Base-by-base conservation (phyloP, 148 eudicot species). In the Camellia granthamiana region DNA sequence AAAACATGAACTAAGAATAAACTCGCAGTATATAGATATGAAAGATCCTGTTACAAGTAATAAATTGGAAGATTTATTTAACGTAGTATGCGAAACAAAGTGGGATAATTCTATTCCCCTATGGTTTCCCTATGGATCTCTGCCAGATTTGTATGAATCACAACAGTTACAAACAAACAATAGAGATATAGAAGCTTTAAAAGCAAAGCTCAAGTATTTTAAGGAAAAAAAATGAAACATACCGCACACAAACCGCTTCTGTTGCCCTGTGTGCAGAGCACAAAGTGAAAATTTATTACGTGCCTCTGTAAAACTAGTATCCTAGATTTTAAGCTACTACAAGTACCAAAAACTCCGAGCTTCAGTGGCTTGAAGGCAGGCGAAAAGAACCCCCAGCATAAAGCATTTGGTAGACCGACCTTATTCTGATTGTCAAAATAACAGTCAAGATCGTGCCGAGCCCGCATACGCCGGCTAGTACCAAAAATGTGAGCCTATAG, bases 341-440 rank as follows among this genome's bases (percentile, higher is more conserved):
- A n/a, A 0, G 16, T 56, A 16, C 18, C 8, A 10, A 30, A 51
- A 16, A 15, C 23, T 30, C 80, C 38, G 4, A 51, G 9, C 60
- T 66, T 90, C 84, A 93, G 62, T 85, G 89, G 79, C 58, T 72
- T 46, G 90, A 79, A 77, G 92, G 88, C 75, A 88, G 47, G 52
- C 93, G 92, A 59, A 91, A 90, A 23, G 97, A 93, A 56, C 97
- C 97, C 56, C 89, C 99, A 69, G 92, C 88, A 84, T 96, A 96
- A 14, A 96, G 92, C 95, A 94, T 91, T 74, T 90, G 94, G 79
- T 94, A 97, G 78, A 97, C 98, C 0, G 97, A 93, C 76, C 85
- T 86, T 52, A 97, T 92, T 72, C 99, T 81, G 75, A 92, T 42
- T 0, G 95, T 93, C 47, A 97, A 89, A 58, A 91, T 16, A 69